Evolutionary conservation across 768 basidiomycete genomes (phyloP).

Genomic region (Suillus brevipes): DNA sequence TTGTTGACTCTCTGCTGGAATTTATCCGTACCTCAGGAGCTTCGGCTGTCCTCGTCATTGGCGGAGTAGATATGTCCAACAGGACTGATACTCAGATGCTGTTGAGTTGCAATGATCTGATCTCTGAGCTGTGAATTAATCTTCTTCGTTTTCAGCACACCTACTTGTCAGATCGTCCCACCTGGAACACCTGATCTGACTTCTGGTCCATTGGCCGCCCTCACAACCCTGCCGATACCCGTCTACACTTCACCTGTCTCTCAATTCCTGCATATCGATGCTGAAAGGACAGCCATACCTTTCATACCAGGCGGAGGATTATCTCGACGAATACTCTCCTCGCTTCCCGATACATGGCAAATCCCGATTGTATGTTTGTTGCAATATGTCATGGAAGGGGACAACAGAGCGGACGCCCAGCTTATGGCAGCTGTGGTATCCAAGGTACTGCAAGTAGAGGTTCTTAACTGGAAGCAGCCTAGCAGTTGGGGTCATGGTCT

Average conservation of each 20-base stretch:
- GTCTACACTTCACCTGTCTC: conserved; percentile 51
- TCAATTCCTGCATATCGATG: conserved; percentile 32
- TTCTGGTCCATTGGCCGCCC: conserved; percentile 42
- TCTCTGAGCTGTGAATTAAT: background rate
- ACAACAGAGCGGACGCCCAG: conserved; percentile 73
- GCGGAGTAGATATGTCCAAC: conserved; percentile 74
- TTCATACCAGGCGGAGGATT: conserved; percentile 83
- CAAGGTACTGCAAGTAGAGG: conserved; percentile 46
- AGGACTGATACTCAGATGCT: conserved; percentile 77
- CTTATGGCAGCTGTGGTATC: conserved; percentile 55
- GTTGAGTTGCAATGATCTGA: conserved; percentile 41
- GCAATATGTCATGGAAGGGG: conserved; percentile 81
- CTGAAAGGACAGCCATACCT: conserved; percentile 44
- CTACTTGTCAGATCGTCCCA: conserved; percentile 60
- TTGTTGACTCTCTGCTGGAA: conserved; percentile 53
- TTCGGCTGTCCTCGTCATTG: conserved; percentile 59
- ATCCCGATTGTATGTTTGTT: conserved; percentile 60
- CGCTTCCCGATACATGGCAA: conserved; percentile 50
- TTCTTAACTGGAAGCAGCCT: conserved; percentile 60
- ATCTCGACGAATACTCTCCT: conserved; percentile 61
- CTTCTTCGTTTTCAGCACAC: conserved; percentile 44
- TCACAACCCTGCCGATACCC: conserved; percentile 52
- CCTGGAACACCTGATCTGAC: conserved; percentile 44
- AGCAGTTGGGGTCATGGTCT: conserved; percentile 58
- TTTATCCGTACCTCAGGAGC: conserved; percentile 56